These are phyloP conservation scores for Sphaerulina vaccinii DNA, from an alignment of 2,329 filamentous ascomycete genomes.

Conservation along the genomic window DNA sequence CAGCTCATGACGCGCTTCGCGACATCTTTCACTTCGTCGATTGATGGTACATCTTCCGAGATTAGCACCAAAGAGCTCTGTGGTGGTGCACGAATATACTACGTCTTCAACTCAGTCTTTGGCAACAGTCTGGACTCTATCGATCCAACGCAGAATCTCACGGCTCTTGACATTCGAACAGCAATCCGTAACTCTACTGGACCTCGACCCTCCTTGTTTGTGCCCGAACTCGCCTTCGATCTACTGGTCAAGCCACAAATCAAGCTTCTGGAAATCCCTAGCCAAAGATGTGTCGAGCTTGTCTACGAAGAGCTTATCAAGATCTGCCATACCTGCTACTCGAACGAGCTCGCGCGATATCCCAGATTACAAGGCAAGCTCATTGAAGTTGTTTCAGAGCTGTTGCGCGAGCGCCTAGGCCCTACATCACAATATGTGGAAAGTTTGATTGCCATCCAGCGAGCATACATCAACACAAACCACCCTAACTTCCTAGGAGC, in stretches of 20 bases:
- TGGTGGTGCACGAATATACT: conserved; percentile 92
- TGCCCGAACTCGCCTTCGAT: conserved; percentile 96
- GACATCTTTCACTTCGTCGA: conserved; percentile 95
- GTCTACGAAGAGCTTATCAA: conserved; percentile 99
- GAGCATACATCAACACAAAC: conserved; percentile 99
- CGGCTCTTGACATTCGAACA: conserved; percentile 90
- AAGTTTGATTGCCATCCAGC: conserved; percentile 93
- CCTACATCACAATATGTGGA: conserved; percentile 90
- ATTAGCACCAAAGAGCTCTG: conserved; percentile 98
- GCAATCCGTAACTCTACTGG: conserved; percentile 98
- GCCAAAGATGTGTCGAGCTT: conserved; percentile 93
- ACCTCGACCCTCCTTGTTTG: conserved; percentile 90
- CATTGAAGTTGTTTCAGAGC: conserved; percentile 95
- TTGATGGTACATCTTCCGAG: conserved; percentile 96
- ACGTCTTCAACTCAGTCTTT: conserved; percentile 99
- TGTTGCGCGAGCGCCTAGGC: conserved; percentile 86
- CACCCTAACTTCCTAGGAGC: conserved; percentile 98
- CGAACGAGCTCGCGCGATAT: conserved; percentile 86
- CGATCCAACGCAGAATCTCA: conserved; percentile 92
- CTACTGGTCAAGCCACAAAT: conserved; percentile 97
- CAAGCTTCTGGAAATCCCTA: conserved; percentile 90
- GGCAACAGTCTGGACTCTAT: conserved; percentile 95
- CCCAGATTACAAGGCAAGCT: conserved; percentile 92
- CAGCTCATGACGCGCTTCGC: conserved; percentile 98
- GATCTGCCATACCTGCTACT: conserved; percentile 97